Evolutionary conservation across 495 filamentous ascomycete genomes (phyloP).

Genomic region (Penicillium nucicola): DNA sequence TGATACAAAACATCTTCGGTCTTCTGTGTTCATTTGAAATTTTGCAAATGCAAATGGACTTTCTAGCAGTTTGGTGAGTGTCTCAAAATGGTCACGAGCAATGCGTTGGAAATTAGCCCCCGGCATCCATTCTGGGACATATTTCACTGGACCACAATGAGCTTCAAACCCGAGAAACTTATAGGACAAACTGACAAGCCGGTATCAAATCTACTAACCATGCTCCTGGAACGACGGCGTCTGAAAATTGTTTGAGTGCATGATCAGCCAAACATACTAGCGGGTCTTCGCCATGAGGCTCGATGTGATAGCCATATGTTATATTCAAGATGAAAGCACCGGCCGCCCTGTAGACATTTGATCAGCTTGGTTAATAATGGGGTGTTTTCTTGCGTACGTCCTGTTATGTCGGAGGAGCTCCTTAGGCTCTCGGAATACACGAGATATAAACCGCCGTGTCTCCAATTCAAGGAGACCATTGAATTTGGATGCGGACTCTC

Average conservation of each 20-base stretch:
- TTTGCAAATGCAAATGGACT: conserved; percentile 41
- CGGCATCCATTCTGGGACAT: conserved; percentile 44
- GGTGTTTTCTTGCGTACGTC: conserved; percentile 18
- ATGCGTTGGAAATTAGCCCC: conserved; percentile 40
- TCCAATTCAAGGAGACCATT: conserved; percentile 30
- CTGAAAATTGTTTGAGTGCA: conserved; percentile 38
- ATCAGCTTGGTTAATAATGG: too few species aligned
- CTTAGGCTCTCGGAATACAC: conserved; percentile 28
- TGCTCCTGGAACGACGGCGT: conserved; percentile 37
- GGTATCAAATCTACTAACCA: conserved; percentile 47
- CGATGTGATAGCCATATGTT: conserved; percentile 47
- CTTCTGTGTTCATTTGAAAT: conserved; percentile 34
- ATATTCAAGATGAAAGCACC: conserved; percentile 47
- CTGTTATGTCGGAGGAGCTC: conserved; percentile 29
- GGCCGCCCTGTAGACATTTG: conserved; percentile 24
- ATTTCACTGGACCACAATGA: conserved; percentile 13
- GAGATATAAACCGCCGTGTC: conserved; percentile 30
- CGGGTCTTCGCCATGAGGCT: conserved; percentile 36
- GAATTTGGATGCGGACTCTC: conserved; percentile 21
- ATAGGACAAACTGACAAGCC: conserved; percentile 13
- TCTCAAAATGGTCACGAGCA: conserved; percentile 26
- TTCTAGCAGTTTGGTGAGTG: conserved; percentile 21
- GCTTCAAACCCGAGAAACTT: background rate
- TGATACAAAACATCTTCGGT: conserved; percentile 34
- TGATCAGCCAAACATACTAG: conserved; percentile 37